Conservation (phyloP, 2,329 filamentous ascomycete genomes). For the Rosellinia necatrix region DNA sequence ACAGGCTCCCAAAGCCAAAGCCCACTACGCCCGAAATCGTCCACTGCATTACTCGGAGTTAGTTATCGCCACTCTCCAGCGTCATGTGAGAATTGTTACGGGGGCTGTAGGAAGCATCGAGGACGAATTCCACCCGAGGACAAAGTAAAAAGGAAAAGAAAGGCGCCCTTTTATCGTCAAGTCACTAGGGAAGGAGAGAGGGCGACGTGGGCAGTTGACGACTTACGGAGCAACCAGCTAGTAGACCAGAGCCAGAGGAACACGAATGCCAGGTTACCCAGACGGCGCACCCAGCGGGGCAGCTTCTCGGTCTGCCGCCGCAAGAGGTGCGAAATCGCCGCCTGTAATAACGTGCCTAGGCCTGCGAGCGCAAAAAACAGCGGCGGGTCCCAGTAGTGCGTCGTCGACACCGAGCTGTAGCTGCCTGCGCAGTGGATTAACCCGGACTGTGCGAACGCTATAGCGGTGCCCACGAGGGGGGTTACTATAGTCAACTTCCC, state of each 20-base stretch:
- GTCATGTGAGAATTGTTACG: no score
- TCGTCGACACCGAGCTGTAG: slow-evolving; percentile 62
- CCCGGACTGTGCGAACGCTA: slow-evolving; percentile 70
- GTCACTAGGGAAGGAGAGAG: background rate
- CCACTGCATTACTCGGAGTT: slow-evolving; percentile 41
- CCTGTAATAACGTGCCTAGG: slow-evolving; percentile 67
- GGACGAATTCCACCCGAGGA: no score
- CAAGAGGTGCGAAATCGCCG: slow-evolving; percentile 27
- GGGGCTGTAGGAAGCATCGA: no score
- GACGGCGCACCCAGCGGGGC: slow-evolving; percentile 53
- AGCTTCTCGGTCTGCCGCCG: slow-evolving; percentile 29
- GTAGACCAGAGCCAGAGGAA: slow-evolving; percentile 72
- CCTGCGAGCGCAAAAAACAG: slow-evolving; percentile 76
- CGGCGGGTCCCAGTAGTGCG: slow-evolving; percentile 57
- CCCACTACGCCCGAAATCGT: slow-evolving; percentile 76
- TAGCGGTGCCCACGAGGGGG: slow-evolving; percentile 43
- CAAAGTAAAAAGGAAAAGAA: no score
- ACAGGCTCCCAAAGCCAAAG: slow-evolving; percentile 83
- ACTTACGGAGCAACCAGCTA: slow-evolving; percentile 57
- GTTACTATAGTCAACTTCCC: slow-evolving; percentile 44
- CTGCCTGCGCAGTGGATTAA: slow-evolving; percentile 74
- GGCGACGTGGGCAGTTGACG: background rate
- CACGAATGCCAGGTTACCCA: slow-evolving; percentile 66
- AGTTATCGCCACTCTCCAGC: background rate
- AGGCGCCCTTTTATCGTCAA: no score